Base-by-base conservation (phyloP, 75 land plant genomes). In the Cupressus sempervirens region DNA sequence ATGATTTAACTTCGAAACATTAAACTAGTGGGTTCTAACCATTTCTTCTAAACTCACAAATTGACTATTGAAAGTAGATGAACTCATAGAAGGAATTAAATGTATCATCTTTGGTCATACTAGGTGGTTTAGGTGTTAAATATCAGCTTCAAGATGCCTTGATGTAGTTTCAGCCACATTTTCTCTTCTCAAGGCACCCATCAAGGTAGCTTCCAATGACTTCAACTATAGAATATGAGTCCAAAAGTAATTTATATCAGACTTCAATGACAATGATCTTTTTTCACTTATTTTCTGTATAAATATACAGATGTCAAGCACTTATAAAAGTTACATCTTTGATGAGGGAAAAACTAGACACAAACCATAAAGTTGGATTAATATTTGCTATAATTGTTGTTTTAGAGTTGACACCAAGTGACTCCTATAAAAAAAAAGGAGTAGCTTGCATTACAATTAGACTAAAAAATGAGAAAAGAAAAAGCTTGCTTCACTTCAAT, bases 331-430 rank as follows among this genome's bases (percentile, higher is more conserved):
- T 41, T 43, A 77, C 43, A 43, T 79, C 81, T 79, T 3, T 79
- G 50, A 43, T 79, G 81, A 79, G 32, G 26, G 34, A 84, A 35
- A 86, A 0, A 52, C 40, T 85, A 30, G 70, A 18, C 48, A 84
- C 58, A 70, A 68, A 97, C 99, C 98, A 89, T 80, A 91, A 88
- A 43, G 99, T 94, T 68, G 99, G 95, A 89, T 96, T 97, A 86
- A 97, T 91, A 87, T 98, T 97, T 70, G 99, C 99, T 58, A 97
- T 94, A 13, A 97, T 97, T 87, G 93, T 92, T 75, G 99, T 96
- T 88, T 97, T 97, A 36, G 99, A 97, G 81, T 97, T 97, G 6
- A 98, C 99, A 87, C 99, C 99, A 76, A 97, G 95, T 6, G 99
- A 97, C 43, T 97, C 98, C 99, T 97, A 88, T 40, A 88, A 67